Conservation (phyloP, 2,329 filamentous ascomycete genomes). For the Elsinoe ampelina region DNA sequence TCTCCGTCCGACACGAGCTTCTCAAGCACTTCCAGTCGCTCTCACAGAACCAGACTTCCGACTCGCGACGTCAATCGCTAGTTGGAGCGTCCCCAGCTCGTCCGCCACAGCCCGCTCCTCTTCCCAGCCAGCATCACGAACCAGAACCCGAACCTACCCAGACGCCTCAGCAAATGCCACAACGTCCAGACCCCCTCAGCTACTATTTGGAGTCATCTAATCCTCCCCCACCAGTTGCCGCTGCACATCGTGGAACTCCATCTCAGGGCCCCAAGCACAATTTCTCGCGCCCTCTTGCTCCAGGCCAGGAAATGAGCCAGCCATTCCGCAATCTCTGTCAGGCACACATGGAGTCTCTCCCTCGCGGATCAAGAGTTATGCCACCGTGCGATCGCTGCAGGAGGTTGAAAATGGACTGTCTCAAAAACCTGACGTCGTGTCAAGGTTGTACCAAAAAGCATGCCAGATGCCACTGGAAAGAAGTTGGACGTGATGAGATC, state of each 20-base stretch:
- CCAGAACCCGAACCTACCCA: neutral
- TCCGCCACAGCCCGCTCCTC: neutral
- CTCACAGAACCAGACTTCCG: slow-evolving; percentile 39
- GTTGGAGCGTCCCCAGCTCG: slow-evolving; percentile 9
- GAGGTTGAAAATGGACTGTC: slow-evolving; percentile 67
- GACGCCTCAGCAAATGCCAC: neutral
- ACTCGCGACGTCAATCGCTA: slow-evolving; percentile 21
- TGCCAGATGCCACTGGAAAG: slow-evolving; percentile 77
- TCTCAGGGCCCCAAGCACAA: slow-evolving; percentile 24
- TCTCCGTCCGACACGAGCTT: slow-evolving; percentile 49
- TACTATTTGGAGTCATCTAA: neutral
- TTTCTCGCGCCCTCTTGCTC: slow-evolving; percentile 29
- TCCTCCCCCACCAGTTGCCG: neutral
- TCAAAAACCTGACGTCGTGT: slow-evolving; percentile 80
- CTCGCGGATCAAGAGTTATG: slow-evolving; percentile 63
- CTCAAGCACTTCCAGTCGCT: slow-evolving; percentile 55
- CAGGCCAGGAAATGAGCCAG: slow-evolving; percentile 28
- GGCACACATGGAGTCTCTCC: slow-evolving; percentile 63
- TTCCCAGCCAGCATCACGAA: slow-evolving; percentile 3
- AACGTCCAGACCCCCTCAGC: neutral
- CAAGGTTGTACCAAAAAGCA: slow-evolving; percentile 85
- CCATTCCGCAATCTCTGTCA: slow-evolving; percentile 30
- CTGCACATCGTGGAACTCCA: neutral
- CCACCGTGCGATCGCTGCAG: slow-evolving; percentile 80
- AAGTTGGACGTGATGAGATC: slow-evolving; percentile 63